Conservation (phyloP, 1,139 yeast genomes). For the Scheffersomyces quercinus region DNA sequence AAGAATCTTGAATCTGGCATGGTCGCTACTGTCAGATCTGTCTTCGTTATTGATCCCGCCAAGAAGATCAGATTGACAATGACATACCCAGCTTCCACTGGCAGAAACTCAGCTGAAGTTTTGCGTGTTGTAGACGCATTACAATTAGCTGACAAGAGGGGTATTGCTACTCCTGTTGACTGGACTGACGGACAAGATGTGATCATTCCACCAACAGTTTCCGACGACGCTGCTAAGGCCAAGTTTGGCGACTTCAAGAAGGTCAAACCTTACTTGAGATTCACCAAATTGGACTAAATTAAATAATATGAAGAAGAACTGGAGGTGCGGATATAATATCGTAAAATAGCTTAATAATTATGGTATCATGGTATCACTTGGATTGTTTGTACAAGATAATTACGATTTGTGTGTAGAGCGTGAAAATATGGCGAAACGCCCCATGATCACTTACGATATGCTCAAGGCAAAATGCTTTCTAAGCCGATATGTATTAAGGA, state of each 20-base stretch:
- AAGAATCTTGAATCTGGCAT: slow-evolving; percentile 15
- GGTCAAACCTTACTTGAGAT: slow-evolving; percentile 70
- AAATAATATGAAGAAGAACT: neutral
- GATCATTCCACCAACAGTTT: slow-evolving; percentile 72
- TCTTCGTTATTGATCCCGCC: slow-evolving; percentile 77
- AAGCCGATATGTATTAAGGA: too few species aligned
- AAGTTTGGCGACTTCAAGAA: slow-evolving; percentile 75
- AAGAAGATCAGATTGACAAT: slow-evolving; percentile 72
- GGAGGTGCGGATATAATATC: neutral
- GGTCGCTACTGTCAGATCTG: slow-evolving; percentile 70
- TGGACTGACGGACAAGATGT: slow-evolving; percentile 90
- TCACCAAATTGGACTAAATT: slow-evolving; percentile 10
- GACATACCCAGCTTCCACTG: slow-evolving; percentile 83
- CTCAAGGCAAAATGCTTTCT: too few species aligned
- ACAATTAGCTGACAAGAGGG: slow-evolving; percentile 70
- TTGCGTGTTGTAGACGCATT: slow-evolving; percentile 79
- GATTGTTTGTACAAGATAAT: too few species aligned
- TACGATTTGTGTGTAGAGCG: neutral
- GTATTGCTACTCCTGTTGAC: slow-evolving; percentile 80
- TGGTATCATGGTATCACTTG: neutral
- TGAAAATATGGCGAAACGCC: neutral
- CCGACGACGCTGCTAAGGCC: slow-evolving; percentile 70
- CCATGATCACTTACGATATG: too few species aligned
- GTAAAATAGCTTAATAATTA: neutral
- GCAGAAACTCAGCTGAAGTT: slow-evolving; percentile 87